Base-by-base conservation (phyloP, 2,329 filamentous ascomycete species). In the Sporothrix mexicana region DNA sequence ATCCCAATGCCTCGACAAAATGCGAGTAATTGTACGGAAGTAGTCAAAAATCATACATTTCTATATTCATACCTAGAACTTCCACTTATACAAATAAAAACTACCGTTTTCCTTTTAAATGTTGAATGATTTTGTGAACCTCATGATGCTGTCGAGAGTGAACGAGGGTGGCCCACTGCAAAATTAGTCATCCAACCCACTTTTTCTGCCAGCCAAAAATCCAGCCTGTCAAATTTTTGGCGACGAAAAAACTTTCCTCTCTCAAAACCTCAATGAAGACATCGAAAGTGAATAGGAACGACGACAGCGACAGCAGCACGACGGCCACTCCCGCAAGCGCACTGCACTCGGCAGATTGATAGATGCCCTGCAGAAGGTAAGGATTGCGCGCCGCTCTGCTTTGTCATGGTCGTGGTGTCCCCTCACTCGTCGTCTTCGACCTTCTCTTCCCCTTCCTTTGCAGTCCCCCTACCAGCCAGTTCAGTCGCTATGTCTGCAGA, bases 231-330 rank as follows among this genome's bases (percentile, higher is more conserved):
- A 66, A 47, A 25, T 8, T 47, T 47, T 45, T 2, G 12, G 43
- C 20, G 12, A 47, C 61, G 20, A 66, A 66, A 66, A 66, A 66
- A 20, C 57, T 62, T 62, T 62, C 13, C 9, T 45, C n/a, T 47
- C 20, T 47, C 8, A 12, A 64, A 45, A 15, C 10, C 59, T 45
- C 10, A 6, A 45, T 13, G 36, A 64, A 12, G 10, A 64, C 41
- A 47, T 3, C 61, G 2, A 23, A 1, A 15, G 8, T 41, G 51
- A 55, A 8, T 36, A 36, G 30, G 30, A 20, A 43, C 41, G 41
- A 45, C 41, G 41, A 66, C 41, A 45, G 30, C 61, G 59, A 20
- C 57, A 36, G 20, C 25, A 62, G 15, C 10, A 45, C 41, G 41
- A 47, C 61, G 41, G 20, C 20, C 61, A 20, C n/a, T 23, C 15